Conservation (phyloP, 805 yeast genomes). For the Monosporozyma siamensis region DNA sequence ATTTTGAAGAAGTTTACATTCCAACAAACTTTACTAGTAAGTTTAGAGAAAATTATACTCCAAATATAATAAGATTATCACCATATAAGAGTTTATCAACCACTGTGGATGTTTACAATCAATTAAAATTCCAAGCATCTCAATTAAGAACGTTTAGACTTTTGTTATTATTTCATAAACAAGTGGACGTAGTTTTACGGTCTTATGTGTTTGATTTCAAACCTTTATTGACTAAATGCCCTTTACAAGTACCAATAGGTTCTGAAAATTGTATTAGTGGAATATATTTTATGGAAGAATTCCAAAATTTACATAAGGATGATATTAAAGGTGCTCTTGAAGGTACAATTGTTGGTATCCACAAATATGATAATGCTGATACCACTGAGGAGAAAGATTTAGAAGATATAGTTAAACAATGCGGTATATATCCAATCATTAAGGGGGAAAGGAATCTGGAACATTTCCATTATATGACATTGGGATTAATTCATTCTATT, state of each 20-base stretch:
- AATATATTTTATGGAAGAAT: slow-evolving; percentile 29
- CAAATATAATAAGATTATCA: slow-evolving; percentile 25
- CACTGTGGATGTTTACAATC: slow-evolving; percentile 1
- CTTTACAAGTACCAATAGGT: slow-evolving; percentile 35
- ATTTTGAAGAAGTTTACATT: slow-evolving; percentile 23
- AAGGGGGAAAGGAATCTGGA: slow-evolving; percentile 1
- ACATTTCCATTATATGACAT: slow-evolving; percentile 11
- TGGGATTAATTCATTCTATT: slow-evolving; percentile 62
- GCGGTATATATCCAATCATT: slow-evolving; percentile 23
- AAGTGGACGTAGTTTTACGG: background rate
- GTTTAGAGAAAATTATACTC: slow-evolving; percentile 23
- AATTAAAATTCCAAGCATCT: slow-evolving; percentile 36
- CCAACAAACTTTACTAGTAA: slow-evolving; percentile 22
- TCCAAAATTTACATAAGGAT: slow-evolving; percentile 23
- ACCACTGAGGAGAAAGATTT: background rate
- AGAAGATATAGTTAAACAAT: slow-evolving; percentile 8
- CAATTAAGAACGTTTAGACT: slow-evolving; percentile 45
- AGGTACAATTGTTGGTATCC: slow-evolving; percentile 31
- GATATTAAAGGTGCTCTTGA: slow-evolving; percentile 31
- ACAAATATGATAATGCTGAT: slow-evolving; percentile 7
- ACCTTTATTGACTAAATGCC: slow-evolving; percentile 35
- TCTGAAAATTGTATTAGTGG: slow-evolving; percentile 31
- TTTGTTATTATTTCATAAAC: slow-evolving; percentile 44
- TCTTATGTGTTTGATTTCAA: slow-evolving; percentile 32
- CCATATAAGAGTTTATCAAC: slow-evolving; percentile 18